Conservation (phyloP, 1,284 basidiomycete species). For the Papiliotrema fonsecae region DNA sequence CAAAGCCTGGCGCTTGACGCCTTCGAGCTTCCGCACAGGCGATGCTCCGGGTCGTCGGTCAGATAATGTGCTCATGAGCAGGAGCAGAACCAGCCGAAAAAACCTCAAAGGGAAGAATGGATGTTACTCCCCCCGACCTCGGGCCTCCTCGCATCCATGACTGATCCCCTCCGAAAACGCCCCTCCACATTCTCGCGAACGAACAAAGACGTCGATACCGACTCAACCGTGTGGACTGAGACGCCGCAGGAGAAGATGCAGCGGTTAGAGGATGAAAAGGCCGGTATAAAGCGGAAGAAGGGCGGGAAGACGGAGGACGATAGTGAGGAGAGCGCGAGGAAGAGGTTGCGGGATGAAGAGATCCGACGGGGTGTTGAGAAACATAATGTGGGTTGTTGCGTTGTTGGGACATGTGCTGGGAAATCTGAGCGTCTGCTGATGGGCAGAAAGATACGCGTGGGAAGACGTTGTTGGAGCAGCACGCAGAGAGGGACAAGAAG, state of each 20-base stretch:
- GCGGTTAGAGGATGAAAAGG: conserved; percentile 76
- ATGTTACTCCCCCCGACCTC: conserved; percentile 85
- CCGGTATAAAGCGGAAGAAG: conserved; percentile 71
- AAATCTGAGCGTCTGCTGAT: neutral
- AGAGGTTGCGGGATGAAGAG: conserved; percentile 60
- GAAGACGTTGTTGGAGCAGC: conserved; percentile 64
- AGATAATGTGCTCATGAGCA: conserved; percentile 27
- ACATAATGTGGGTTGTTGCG: conserved; percentile 61
- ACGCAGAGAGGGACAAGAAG: conserved; percentile 49
- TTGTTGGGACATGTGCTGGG: neutral
- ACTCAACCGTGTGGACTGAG: conserved; percentile 77
- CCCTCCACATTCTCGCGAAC: conserved; percentile 50
- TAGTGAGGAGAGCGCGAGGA: conserved; percentile 51
- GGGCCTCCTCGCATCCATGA: conserved; percentile 63
- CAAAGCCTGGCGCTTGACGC: neutral
- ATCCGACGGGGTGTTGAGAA: conserved; percentile 67
- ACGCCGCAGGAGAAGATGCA: conserved; percentile 82
- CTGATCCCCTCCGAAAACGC: conserved; percentile 70
- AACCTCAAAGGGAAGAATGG: conserved; percentile 80
- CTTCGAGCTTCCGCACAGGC: neutral
- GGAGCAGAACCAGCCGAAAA: conserved; percentile 69
- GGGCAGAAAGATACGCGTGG: conserved; percentile 51
- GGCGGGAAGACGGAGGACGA: conserved; percentile 37
- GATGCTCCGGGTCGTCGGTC: neutral
- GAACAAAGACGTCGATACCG: conserved; percentile 48